Evolutionary conservation across 2,329 filamentous ascomycete species (phyloP).

Genomic region (Neofusicoccum umdonicola): DNA sequence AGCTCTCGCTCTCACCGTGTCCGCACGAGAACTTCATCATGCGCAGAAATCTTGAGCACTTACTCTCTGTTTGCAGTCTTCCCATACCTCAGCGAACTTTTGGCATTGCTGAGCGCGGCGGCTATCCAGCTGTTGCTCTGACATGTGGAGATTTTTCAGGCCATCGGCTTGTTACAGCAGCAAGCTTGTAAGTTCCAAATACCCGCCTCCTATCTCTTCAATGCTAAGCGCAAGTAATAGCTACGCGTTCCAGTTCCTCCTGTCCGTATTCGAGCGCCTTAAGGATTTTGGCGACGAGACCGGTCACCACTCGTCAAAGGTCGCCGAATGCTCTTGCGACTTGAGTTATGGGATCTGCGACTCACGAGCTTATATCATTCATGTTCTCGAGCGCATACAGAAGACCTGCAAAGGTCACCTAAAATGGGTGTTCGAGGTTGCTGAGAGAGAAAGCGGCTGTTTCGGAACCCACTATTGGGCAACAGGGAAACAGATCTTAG

Average conservation of each 20-base stretch:
- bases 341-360: background rate
- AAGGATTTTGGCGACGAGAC: background rate
- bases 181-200: conserved; percentile 15
- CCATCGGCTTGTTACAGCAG: conserved; percentile 15
- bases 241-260: background rate
- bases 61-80: conserved; percentile 20
- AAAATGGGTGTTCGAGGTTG: background rate
- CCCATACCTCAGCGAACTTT: background rate
- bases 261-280: background rate
- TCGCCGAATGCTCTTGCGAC: background rate
- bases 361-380: background rate
- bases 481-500: background rate
- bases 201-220: too few species aligned
- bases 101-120: too few species aligned
- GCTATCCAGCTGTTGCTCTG: conserved; percentile 4
- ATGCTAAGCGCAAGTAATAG: background rate
- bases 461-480: conserved; percentile 2
- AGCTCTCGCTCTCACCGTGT: background rate
- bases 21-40: conserved; percentile 14
- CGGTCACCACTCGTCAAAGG: background rate
- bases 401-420: background rate
- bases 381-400: background rate
- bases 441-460: background rate
- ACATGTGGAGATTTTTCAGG: conserved; percentile 22
- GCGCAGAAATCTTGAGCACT: conserved; percentile 19